Base-by-base conservation (phyloP, 129 eudicot species). In the Helichrysum umbraculigerum region DNA sequence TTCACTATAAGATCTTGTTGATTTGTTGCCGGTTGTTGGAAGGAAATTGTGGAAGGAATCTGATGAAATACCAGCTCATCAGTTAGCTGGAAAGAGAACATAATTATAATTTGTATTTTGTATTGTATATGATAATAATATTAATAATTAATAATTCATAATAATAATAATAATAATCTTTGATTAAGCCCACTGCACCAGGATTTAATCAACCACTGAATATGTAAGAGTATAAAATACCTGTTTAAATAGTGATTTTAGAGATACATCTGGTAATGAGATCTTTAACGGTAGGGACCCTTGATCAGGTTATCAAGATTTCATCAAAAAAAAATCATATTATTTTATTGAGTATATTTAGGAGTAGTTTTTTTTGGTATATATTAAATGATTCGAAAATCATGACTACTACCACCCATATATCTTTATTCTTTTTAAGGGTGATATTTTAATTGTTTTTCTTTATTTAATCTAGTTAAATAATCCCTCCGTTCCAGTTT, bases 41-140 rank as follows among this genome's bases (percentile, higher is more conserved):
- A 78, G 29, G 76, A 64, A 42, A 80, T 82, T 34, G 70, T 7
- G 17, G 80, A 22, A 70, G 83, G 78, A 42, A 75, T 78, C 74
- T 83, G 66, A 78, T 57, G 81, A 54, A 74, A 66, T 9, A 79
- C 62, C 74, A 79, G 65, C 69, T 77, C 86, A 82, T 84, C 79
- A 14, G 67, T 79, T 74, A 56, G 85, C 81, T 83, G 84, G 77
- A 88, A 86, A 76, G 90, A 76, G 70, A 78, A 83, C 88, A 88
- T 77, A 77, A 54, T 68, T 4, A 54, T 54, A n/a, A 7, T 56
- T 5, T 25, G 28, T 17, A 52, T n/a, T n/a, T n/a, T 54, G 15
- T 14, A 4, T 17, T 47, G 2, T 5, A 47, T 47, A 9, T 47
- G 14, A 51, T 33, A 6, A 47, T 50, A 4, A 30, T 14, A 58